Percentiles rank a stretch among this genome's conserved stretches.
Evolutionary conservation across 2,329 filamentous ascomycete species (phyloP).

Genomic region (Verticillium nubilum): DNA sequence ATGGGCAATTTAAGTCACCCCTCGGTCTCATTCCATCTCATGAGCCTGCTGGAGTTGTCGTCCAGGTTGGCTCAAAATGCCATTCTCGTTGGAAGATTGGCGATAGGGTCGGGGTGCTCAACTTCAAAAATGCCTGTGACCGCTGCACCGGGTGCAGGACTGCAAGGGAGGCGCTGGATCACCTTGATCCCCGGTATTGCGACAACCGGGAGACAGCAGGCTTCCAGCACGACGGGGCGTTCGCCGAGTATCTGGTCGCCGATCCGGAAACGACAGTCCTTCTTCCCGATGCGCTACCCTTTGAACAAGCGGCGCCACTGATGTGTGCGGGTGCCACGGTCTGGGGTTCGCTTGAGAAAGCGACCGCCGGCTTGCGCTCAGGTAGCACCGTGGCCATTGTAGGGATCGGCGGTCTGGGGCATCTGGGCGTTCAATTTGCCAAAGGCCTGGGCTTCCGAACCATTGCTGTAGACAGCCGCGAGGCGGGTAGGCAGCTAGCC

Average conservation of each 20-base stretch:
- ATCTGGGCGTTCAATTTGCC: conserved; percentile 28
- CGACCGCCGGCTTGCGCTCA: conserved; percentile 14
- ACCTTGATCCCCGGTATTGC: conserved; percentile 24
- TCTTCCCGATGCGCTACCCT: conserved; percentile 19
- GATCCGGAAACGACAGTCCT: conserved; percentile 22
- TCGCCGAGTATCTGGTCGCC: conserved; percentile 26
- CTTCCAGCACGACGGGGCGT: conserved; percentile 26
- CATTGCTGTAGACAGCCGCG: conserved; percentile 27
- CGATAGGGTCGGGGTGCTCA: conserved; percentile 28
- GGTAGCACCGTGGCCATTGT: conserved; percentile 23
- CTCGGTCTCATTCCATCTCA: conserved; percentile 26
- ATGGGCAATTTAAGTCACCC: conserved; percentile 22
- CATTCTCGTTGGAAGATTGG: conserved; percentile 19
- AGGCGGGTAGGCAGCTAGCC: conserved; percentile 21
- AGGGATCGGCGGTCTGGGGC: conserved; percentile 28
- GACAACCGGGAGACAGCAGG: conserved; percentile 24
- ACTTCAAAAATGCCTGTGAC: conserved; percentile 25
- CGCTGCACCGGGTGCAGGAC: conserved; percentile 21
- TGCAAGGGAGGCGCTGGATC: conserved; percentile 6
- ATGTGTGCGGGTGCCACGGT: conserved; percentile 30
- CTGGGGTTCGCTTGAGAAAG: conserved; percentile 25
- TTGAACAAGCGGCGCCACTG: conserved; percentile 27
- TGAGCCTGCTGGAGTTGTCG: conserved; percentile 27
- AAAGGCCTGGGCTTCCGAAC: conserved; percentile 28
- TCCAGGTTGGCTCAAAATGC: conserved; percentile 18